Base-by-base conservation (phyloP, 805 yeast genomes). In the Candida mattraensis region DNA sequence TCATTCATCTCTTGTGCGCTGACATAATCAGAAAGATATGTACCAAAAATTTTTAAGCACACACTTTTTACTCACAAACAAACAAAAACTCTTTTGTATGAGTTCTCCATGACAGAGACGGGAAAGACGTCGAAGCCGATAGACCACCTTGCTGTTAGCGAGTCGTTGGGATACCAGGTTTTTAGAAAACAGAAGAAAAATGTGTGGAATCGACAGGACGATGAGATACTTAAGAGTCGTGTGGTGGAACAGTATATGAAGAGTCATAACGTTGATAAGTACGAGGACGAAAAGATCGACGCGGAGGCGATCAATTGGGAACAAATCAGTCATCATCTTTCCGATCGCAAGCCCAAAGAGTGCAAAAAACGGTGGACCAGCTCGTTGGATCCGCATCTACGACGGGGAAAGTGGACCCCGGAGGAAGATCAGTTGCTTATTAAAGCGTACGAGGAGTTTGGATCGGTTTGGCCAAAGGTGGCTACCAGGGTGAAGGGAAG, bases 341-440 rank as follows among this genome's bases (percentile, higher is more conserved):
- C 51, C 45, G 51, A 66, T 22, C 58, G 96, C 35, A 80, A 83
- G 49, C 72, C 87, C 9, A 87, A 84, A 50, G 95, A 87, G 55
- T 84, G 95, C 54, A 72, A 87, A 22, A 88, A 87, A 58, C 64
- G 97, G 39, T 89, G 97, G 97, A 66, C 76, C 12, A 83, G 82
- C 44, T 86, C 95, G 1, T 61, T 89, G 25, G 93, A 87, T 58
- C 97, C 97, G 2, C 75, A 70, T 40, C 64, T 89, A 42, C 74
- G 78, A 37, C 84, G 86, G 47, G 97, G 97, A 1, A 77, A 78
- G 53, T 89, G 97, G 97, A 83, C 93, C 1, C 58, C 70, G 10
- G 83, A 73, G 25, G 97, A 89, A 57, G 97, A 89, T 61, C 71
- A 71, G 22, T 64, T 67, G 24, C 66, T 89, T 23, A 53, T 82